These are phyloP conservation scores for Colletotrichum coccodes DNA, from an alignment of 2,329 filamentous ascomycete species.

Conservation along the genomic window DNA sequence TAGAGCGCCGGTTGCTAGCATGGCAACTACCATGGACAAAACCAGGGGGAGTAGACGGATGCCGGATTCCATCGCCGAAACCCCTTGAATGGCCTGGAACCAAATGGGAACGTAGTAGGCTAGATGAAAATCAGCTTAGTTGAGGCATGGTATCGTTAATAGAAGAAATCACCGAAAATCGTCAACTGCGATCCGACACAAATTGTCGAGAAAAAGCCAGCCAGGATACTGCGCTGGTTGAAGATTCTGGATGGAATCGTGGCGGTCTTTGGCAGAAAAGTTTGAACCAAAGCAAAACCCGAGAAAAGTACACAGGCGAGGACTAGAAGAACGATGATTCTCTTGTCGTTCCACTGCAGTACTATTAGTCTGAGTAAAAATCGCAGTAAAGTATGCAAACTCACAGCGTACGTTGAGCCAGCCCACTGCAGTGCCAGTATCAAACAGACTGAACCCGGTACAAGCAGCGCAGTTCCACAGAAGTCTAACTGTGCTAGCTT, in stretches of 20 bases:
- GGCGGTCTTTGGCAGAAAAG: constrained; percentile 47
- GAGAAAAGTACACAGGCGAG: constrained; percentile 57
- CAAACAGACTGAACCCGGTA: constrained; percentile 50
- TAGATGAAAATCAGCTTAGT: constrained; percentile 45
- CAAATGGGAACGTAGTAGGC: constrained; percentile 55
- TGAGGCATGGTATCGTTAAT: no score
- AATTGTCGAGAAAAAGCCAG: constrained; percentile 56
- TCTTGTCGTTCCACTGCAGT: constrained; percentile 49
- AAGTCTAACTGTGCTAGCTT: constrained; percentile 41
- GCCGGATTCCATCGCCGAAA: constrained; percentile 49
- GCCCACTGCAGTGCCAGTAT: constrained; percentile 60
- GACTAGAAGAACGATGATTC: constrained; percentile 55
- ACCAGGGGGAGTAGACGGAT: constrained; percentile 52
- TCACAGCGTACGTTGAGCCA: constrained; percentile 42
- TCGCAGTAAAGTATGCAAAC: background rate
- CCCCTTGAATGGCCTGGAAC: constrained; percentile 56
- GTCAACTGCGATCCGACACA: constrained; percentile 61
- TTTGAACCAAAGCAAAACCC: constrained; percentile 54
- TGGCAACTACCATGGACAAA: constrained; percentile 47
- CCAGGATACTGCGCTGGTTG: constrained; percentile 52
- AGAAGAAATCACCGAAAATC: constrained; percentile 47
- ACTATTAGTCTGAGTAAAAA: background rate
- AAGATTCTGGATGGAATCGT: constrained; percentile 55
- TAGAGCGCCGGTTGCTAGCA: constrained; percentile 44
- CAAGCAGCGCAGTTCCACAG: constrained; percentile 14